Percentiles rank a stretch among this genome's conserved stretches.
Evolutionary conservation across 805 yeast species (phyloP).

Genomic region (Starmera amethionina): DNA sequence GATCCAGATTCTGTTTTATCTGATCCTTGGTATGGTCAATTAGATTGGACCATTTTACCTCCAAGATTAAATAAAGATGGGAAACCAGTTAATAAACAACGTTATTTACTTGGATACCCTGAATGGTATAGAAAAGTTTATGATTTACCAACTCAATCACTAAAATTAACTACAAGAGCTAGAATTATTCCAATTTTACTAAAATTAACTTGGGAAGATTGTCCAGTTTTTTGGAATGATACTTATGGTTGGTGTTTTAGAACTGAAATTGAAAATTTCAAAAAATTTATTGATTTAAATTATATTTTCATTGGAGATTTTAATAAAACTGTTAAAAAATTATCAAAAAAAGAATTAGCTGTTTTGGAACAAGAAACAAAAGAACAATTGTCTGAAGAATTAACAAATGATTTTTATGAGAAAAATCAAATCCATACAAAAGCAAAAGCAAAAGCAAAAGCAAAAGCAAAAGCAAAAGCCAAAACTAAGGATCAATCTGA

Average conservation of each 20-base stretch:
- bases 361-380: too few relatives aligned
- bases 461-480: too few relatives aligned
- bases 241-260: constrained; percentile 83
- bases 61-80: constrained; percentile 59
- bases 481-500: constrained; percentile 12
- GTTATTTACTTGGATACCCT: constrained; percentile 74
- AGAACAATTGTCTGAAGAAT: too few relatives aligned
- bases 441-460: too few relatives aligned
- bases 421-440: too few relatives aligned
- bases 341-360: constrained; percentile 1
- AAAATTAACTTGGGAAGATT: constrained; percentile 74
- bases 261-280: constrained; percentile 28
- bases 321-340: background rate
- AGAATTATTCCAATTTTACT: constrained; percentile 70
- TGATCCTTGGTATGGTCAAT: constrained; percentile 87
- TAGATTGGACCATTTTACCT: constrained; percentile 75
- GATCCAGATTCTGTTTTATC: constrained; percentile 29
- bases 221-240: constrained; percentile 76
- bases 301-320: constrained; percentile 16
- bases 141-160: constrained; percentile 27
- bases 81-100: constrained; percentile 59
- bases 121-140: constrained; percentile 75
- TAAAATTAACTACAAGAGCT: constrained; percentile 60
- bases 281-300: constrained; percentile 24
- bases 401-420: too few relatives aligned